Conservation (phyloP, 139 green algal species). For the Chlamydomonas urium region DNA sequence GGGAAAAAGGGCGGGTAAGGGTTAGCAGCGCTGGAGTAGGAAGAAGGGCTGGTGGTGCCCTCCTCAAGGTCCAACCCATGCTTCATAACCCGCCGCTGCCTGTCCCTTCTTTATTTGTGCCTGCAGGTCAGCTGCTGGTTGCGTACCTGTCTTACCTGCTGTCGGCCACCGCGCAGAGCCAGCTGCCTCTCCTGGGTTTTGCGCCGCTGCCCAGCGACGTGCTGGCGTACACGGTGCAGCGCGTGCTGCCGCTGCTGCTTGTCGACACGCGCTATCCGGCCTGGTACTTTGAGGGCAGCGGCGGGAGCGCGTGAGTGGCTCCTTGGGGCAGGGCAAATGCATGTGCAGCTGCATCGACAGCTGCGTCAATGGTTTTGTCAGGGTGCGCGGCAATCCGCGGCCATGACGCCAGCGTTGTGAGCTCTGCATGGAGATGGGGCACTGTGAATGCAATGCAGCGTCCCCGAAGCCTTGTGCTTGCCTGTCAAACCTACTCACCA, state of each 20-base stretch:
- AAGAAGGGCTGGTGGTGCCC: too few species aligned
- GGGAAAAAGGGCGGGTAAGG: too few species aligned
- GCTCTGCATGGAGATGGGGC: neutral
- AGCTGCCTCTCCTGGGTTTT: constrained; percentile 14
- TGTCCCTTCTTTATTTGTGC: too few species aligned
- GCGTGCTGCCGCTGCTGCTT: constrained; percentile 29
- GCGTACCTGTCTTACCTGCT: constrained; percentile 23
- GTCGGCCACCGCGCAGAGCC: neutral
- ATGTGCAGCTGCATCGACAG: neutral
- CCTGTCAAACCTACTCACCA: neutral
- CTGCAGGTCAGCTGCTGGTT: constrained; percentile 15
- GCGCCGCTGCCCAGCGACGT: constrained; percentile 22
- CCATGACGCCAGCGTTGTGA: too few species aligned
- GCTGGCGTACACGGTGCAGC: constrained; percentile 17
- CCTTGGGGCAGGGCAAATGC: neutral
- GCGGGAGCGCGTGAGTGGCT: neutral
- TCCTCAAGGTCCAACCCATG: too few species aligned
- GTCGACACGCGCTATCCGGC: constrained; percentile 6
- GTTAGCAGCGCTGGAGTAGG: too few species aligned
- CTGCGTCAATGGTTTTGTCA: too few species aligned
- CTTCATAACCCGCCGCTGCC: too few species aligned
- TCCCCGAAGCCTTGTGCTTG: too few species aligned
- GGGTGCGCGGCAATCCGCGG: too few species aligned
- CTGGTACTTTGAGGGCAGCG: constrained; percentile 17
- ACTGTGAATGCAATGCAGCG: neutral